These are phyloP conservation scores for Thalassiosira mediterranea DNA, from an alignment of 352 stramenopile species.

Conservation along the genomic window DNA sequence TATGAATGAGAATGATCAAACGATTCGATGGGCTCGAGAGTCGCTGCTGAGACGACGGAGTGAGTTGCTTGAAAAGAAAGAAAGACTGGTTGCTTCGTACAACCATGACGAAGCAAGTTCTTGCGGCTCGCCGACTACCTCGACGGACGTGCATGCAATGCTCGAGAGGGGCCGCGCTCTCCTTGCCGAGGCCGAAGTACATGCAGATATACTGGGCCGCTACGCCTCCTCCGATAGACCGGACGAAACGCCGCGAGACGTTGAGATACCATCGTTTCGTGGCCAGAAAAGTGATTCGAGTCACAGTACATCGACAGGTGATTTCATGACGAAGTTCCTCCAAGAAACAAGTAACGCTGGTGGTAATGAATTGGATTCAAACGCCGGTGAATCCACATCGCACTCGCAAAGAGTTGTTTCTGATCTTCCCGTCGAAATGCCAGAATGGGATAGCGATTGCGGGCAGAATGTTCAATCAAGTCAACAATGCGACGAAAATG, in stretches of 20 bases:
- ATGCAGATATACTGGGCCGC: conserved; percentile 30
- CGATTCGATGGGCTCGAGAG: conserved; percentile 75
- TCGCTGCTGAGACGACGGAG: conserved; percentile 46
- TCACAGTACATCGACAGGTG: neutral
- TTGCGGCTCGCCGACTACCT: neutral
- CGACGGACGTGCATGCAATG: conserved; percentile 7
- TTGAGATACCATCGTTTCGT: conserved; percentile 11
- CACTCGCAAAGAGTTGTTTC: neutral
- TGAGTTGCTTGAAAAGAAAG: conserved; percentile 22
- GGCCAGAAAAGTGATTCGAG: neutral
- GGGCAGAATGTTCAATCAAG: neutral
- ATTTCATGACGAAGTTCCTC: conserved; percentile 41
- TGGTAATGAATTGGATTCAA: conserved; percentile 8
- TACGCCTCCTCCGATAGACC: conserved; percentile 2
- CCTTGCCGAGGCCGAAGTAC: conserved; percentile 33
- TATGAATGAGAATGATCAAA: too few species aligned
- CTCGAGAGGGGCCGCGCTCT: conserved; percentile 36
- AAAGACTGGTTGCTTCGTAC: conserved; percentile 4
- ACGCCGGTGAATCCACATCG: neutral
- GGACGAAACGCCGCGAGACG: neutral
- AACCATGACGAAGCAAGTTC: neutral
- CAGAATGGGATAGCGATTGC: neutral
- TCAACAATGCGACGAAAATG: neutral
- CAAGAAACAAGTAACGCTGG: conserved; percentile 6
- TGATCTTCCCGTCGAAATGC: conserved; percentile 4